phyloP scores from a whole-genome alignment of 352 stramenopile genomes.

The Plasmopara halstedii region DNA sequence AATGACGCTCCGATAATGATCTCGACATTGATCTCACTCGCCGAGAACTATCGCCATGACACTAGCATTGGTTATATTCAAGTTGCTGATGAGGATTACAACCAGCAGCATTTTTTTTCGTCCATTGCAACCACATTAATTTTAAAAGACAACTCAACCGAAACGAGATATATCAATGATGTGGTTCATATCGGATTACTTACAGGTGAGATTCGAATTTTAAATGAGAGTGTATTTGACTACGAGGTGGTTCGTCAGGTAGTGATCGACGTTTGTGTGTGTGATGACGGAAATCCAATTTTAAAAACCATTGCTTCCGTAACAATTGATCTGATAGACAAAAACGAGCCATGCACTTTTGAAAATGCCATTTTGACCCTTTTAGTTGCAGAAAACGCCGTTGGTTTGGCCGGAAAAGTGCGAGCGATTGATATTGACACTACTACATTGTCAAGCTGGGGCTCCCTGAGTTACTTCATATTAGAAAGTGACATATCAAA shows the following conservation, averaged over 20 bases:
- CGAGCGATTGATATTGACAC: conserved; percentile 12
- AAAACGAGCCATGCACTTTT: conserved; percentile 17
- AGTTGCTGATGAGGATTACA: conserved; percentile 14
- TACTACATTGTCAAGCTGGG: conserved; percentile 9
- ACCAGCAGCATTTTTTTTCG: conserved; percentile 12
- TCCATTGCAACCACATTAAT: conserved; percentile 8
- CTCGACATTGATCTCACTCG: conserved; percentile 3
- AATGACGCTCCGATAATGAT: conserved; percentile 18
- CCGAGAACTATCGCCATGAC: conserved; percentile 5
- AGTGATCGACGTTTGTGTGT: conserved; percentile 4
- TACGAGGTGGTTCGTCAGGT: conserved; percentile 10
- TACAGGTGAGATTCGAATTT: conserved; percentile 10
- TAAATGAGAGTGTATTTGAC: conserved; percentile 12
- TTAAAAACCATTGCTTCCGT: conserved; percentile 4
- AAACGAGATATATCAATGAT: conserved; percentile 1
- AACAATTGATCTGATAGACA: conserved; percentile 7
- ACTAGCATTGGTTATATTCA: conserved; percentile 3
- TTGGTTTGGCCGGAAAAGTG: conserved; percentile 9
- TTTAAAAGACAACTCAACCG: conserved; percentile 8
- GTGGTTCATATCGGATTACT: conserved; percentile 5
- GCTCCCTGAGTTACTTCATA: conserved; percentile 12
- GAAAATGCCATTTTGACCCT: background rate
- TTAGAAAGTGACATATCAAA: background rate
- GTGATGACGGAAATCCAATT: conserved; percentile 15
- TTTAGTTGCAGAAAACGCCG: conserved; percentile 7